Percentiles rank a stretch among this genome's conserved stretches.
These are phyloP conservation scores for Lactifluus pinguis DNA, from an alignment of 768 basidiomycete species.

Conservation along the genomic window DNA sequence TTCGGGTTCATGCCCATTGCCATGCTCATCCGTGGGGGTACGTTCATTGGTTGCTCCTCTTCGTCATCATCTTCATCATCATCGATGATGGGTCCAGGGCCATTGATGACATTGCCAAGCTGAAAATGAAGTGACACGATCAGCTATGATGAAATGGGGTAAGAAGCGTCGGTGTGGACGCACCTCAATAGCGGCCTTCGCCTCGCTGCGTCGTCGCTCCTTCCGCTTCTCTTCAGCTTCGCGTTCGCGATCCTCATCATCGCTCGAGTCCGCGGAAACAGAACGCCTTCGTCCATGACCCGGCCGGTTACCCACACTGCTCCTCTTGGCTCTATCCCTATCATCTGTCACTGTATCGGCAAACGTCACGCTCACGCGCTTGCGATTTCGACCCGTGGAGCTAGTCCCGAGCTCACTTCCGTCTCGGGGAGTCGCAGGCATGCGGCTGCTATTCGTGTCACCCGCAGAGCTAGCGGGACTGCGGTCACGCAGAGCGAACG, in stretches of 20 bases:
- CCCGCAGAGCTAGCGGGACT: slow-evolving; percentile 83
- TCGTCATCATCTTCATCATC: slow-evolving; percentile 26
- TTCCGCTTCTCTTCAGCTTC: slow-evolving; percentile 48
- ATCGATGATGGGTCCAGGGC: slow-evolving; percentile 50
- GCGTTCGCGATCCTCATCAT: slow-evolving; percentile 14
- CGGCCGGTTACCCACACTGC: slow-evolving; percentile 4
- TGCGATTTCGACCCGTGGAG: slow-evolving; percentile 28
- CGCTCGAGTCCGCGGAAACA: slow-evolving; percentile 1
- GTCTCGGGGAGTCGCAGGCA: slow-evolving; percentile 69
- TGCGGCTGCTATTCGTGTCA: slow-evolving; percentile 69
- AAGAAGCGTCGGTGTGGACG: slow-evolving; percentile 27
- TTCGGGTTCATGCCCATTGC: slow-evolving; percentile 20
- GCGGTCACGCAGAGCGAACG: slow-evolving; percentile 50
- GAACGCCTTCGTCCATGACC: neutral
- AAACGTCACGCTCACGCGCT: slow-evolving; percentile 62
- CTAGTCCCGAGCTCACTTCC: slow-evolving; percentile 49
- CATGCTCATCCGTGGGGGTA: slow-evolving; percentile 30
- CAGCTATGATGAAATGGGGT: neutral
- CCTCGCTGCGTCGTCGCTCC: slow-evolving; percentile 71
- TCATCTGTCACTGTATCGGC: slow-evolving; percentile 37
- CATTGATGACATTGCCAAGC: slow-evolving; percentile 87
- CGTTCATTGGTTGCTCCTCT: slow-evolving; percentile 21
- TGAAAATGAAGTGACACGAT: slow-evolving; percentile 24
- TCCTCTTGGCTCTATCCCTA: slow-evolving; percentile 23
- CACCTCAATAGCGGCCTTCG: slow-evolving; percentile 84